Conservation (phyloP, 441 rosid species). For the Syzygium syzygioides region DNA sequence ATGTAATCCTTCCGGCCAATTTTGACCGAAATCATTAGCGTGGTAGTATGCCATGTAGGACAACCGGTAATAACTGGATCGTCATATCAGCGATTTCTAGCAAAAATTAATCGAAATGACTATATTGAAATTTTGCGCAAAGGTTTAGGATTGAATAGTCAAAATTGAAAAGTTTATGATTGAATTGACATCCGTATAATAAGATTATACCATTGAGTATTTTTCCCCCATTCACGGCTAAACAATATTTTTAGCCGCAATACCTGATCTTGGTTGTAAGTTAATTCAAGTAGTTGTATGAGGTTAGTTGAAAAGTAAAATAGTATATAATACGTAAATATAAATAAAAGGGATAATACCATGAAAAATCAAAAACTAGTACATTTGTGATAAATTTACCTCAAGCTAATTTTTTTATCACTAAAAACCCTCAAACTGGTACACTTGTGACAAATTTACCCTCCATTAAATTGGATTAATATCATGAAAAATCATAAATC, state of each 20-base stretch:
- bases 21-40: fast-evolving
- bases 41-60: fast-evolving
- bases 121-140: fast-evolving
- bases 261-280: neutral
- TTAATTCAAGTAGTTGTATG: neutral
- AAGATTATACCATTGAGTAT: fast-evolving
- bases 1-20: fast-evolving
- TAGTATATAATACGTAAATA: neutral
- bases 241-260: neutral
- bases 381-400: too few relatives aligned
- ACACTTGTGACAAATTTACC: too few relatives aligned
- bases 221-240: neutral
- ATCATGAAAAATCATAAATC: too few relatives aligned
- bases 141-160: neutral
- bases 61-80: fast-evolving
- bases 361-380: too few relatives aligned
- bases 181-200: fast-evolving
- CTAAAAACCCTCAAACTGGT: too few relatives aligned
- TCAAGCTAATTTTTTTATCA: too few relatives aligned
- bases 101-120: fast-evolving
- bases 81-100: fast-evolving
- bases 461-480: too few relatives aligned
- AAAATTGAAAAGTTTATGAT: fast-evolving
- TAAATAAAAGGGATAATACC: neutral
- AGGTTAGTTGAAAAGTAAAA: neutral